Evolutionary conservation across 805 yeast genomes (phyloP), one percentile per base, ranked within the genome.

Genomic region (Candida oleophila): DNA sequence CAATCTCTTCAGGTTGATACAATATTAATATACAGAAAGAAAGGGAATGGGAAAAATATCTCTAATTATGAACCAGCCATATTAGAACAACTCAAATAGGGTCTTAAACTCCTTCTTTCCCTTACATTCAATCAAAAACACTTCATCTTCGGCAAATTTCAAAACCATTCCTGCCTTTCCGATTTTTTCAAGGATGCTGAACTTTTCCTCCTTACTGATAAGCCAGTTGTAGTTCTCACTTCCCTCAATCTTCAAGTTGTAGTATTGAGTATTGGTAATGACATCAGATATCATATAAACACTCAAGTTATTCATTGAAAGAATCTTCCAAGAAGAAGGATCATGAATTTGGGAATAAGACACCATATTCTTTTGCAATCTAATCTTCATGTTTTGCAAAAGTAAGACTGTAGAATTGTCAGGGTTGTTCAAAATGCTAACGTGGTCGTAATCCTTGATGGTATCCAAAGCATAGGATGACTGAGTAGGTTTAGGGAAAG

Each of bases 151-250:
- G n/a, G 54, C 49, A 1, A 54, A 66, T 45, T 61, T 65, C 38
- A 72, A 60, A 50, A 71, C 61, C 48, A 72, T 55, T 8, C 73
- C 77, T 5, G 77, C 77, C 45, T 67, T 72, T 9, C 77, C 77
- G 25, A 72, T 70, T 43, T 61, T 56, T 49, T 70, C 68, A 18
- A 71, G 55, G 22, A 64, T 52, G 35, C 58, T 55, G 25, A 45
- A 49, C 43, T 59, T 65, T 8, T 61, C 64, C 16, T 61, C 65
- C 21, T 64, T 71, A 19, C 53, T 38, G 37, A 72, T 60, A 14
- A 61, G 48, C 76, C 76, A 72, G 49, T 48, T 56, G 45, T 50
- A 56, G n/a, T 46, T 41, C 7, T 45, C 46, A 19, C 49, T 51
- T n/a, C 56, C 55, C 15, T 50, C 51, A 22, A 71, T 54, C 11